Conservation (phyloP, 192 early-diverging fungal species). For the Gaertneriomyces sp. region DNA sequence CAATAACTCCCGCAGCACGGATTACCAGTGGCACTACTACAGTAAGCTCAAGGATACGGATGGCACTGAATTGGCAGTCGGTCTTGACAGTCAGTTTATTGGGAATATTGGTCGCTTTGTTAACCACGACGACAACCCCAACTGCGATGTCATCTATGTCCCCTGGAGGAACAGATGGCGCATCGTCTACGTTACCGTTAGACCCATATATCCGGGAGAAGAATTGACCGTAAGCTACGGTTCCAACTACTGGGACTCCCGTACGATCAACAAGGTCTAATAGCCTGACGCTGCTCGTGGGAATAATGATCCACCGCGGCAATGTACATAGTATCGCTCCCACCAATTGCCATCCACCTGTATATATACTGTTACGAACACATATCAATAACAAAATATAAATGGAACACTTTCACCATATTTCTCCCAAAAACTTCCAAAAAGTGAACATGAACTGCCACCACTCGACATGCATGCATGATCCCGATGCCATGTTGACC, state of each 20-base stretch:
- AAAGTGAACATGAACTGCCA: too few species aligned
- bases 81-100: constrained; percentile 15
- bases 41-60: constrained; percentile 4
- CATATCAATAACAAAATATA: too few species aligned
- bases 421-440: too few species aligned
- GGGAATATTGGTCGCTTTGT: constrained; percentile 30
- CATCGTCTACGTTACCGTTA: constrained; percentile 16
- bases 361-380: too few species aligned
- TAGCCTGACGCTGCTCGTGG: too few species aligned
- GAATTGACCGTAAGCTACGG: constrained; percentile 28
- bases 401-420: too few species aligned
- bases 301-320: too few species aligned
- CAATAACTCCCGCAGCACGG: constrained; percentile 13
- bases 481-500: too few species aligned
- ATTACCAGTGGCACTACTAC: constrained; percentile 27
- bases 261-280: neutral
- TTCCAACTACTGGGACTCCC: constrained; percentile 19
- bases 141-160: constrained; percentile 20
- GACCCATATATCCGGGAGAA: constrained; percentile 19
- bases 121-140: constrained; percentile 29
- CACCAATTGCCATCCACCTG: too few species aligned
- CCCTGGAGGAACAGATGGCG: constrained; percentile 27
- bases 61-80: constrained; percentile 9
- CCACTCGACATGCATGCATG: too few species aligned
- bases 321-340: too few species aligned